Base-by-base conservation (phyloP, 192 early-diverging fungal species). In the Helicostylum pulchrum region DNA sequence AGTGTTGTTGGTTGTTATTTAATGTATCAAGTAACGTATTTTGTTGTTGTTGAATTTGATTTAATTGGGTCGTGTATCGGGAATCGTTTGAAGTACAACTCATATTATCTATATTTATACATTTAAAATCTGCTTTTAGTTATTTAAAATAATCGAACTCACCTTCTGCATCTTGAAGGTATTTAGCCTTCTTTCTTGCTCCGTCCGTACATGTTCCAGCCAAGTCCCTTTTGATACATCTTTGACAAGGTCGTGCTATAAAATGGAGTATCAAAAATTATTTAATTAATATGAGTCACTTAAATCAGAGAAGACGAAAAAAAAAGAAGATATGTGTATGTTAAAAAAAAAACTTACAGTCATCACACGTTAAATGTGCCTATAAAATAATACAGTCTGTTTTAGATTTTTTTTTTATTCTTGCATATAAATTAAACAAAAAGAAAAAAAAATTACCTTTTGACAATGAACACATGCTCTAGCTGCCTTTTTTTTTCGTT, bases 161-260 rank as follows among this genome's bases (percentile, higher is more conserved):
- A 53, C 82, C 84, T 50, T 82, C 80, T 15, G 77, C 72, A 54
- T 92, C 92, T 66, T 88, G 81, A 61, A 97, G 79, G 62, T 97
- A 97, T 74, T 97, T 97, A 42, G 95, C 94, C 70, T 89, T 93
- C 73, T 95, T 97, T 60, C 95, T 83, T 49, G 80, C 76, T 21
- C 95, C 95, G 65, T 97, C 95, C 5, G 86, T 81, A 68, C 95
- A 95, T 4, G 88, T 85, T 26, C 66, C 70, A 3, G 78, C 87
- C 19, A 93, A 67, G 21, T 90, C 92, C 39, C 88, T 76, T 76
- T 94, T 95, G 30, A 90, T 79, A 68, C 95, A 97, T 8, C 94
- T 88, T 45, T 80, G 80, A 70, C 95, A 97, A 23, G 95, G 95
- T 23, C 95, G 88, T 21, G 80, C 83, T 85, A 77, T 52, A 34